Conservation (phyloP, 495 filamentous ascomycete species). For the Penicillium atrosanguineum region DNA sequence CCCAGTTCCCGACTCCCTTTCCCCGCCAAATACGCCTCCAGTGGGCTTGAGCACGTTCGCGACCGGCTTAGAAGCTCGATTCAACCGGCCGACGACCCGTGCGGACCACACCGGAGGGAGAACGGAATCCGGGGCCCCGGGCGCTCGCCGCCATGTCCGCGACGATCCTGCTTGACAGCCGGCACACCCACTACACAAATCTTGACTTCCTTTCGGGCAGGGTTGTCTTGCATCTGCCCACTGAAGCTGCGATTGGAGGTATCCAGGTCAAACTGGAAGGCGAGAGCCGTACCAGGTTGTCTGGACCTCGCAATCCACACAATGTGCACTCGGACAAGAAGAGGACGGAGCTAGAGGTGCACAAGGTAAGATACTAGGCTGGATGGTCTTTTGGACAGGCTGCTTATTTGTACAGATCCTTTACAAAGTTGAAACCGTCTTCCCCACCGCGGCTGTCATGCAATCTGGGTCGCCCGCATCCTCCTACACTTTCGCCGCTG, state of each 20-base stretch:
- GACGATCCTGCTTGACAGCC: constrained; percentile 71
- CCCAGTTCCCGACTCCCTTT: neutral
- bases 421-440: constrained; percentile 63
- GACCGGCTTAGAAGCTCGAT: neutral
- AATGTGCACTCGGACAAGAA: constrained; percentile 56
- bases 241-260: constrained; percentile 65
- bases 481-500: constrained; percentile 66
- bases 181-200: constrained; percentile 79
- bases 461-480: constrained; percentile 39
- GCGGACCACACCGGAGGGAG: neutral
- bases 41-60: constrained; percentile 1
- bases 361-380: constrained; percentile 58
- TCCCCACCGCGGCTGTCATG: constrained; percentile 56
- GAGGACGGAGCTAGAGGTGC: constrained; percentile 66
- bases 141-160: constrained; percentile 64
- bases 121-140: constrained; percentile 10
- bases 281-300: constrained; percentile 69
- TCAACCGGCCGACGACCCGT: neutral
- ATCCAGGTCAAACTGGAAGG: constrained; percentile 95
- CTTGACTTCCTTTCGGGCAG: constrained; percentile 74
- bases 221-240: constrained; percentile 62
- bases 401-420: constrained; percentile 50
- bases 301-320: constrained; percentile 55
- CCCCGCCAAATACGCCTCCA: neutral
- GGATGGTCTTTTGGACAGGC: constrained; percentile 1